Percentiles rank a stretch among this genome's conserved stretches.
phyloP scores from a whole-genome alignment of 441 rosid species.

The Populus hybrid region DNA sequence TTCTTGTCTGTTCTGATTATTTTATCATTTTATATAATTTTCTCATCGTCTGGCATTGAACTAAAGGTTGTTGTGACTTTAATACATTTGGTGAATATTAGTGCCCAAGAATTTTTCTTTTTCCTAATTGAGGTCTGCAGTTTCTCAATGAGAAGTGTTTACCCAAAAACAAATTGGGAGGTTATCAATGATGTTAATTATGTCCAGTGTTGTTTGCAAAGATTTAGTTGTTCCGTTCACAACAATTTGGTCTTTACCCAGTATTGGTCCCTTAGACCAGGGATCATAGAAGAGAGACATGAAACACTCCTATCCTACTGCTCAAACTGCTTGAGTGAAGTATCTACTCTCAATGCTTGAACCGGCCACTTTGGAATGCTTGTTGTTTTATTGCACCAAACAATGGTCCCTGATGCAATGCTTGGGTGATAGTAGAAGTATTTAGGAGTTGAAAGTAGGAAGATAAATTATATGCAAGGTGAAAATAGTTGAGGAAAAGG shows the following conservation, averaged over 20 bases:
- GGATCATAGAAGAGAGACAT: background rate
- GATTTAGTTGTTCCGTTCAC: background rate
- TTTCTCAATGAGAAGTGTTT: background rate
- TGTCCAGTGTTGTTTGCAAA: background rate
- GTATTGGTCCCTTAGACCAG: background rate
- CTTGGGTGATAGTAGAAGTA: background rate
- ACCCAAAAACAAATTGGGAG: background rate
- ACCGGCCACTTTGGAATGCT: background rate
- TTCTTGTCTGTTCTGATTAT: background rate
- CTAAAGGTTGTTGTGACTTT: background rate
- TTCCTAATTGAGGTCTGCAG: background rate
- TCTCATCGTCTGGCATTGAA: background rate
- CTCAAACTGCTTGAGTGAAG: background rate
- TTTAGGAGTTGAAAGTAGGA: background rate
- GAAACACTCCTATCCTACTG: background rate
- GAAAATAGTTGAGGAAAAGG: background rate
- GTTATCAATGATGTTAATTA: background rate
- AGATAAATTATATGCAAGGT: background rate
- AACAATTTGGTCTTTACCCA: background rate
- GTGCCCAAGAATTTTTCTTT: background rate
- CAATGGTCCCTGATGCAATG: background rate
- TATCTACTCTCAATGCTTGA: background rate
- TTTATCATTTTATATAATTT: background rate
- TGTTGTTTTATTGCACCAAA: background rate
- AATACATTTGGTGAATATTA: background rate